Evolutionary conservation across 2,329 filamentous ascomycete genomes (phyloP), one percentile per base, ranked within the genome.

Genomic region (Colletotrichum magnum): DNA sequence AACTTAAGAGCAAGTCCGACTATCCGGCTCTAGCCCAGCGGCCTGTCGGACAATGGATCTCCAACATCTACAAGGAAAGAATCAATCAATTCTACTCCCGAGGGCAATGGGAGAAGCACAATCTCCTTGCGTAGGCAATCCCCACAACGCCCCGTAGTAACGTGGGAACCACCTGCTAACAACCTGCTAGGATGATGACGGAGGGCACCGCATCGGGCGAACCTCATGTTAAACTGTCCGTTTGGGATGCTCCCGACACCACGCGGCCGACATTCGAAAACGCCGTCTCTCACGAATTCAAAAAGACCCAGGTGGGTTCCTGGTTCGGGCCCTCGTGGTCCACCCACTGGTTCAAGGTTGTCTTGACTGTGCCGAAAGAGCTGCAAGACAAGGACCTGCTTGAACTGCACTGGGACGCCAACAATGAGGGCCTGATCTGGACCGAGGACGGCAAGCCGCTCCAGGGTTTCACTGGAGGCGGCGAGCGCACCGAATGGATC

Each of bases 361-460:
- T 91, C 65, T 83, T 99, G 71, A 93, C 89, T 5, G 87, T 98
- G 15, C 95, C 96, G 7, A 78, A 89, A 64, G 84, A 93, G 13
- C 88, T 98, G 75, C 83, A 81, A 28, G 83, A 94, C 72, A 94
- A 96, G 75, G 90, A 95, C 73, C 90, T 93, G 54, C 86, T 99
- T n/a, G 95, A 98, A 81, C 90, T 98, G 67, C 94, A 97, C 76
- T 99, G 96, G 95, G 95, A 99, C 81, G 92, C 93, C 45, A 92
- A 94, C 83, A 97, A 94, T 74, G 96, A 99, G 82, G 96, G 93
- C n/a, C 84, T 98, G 80, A 89, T 99, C 52, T 99, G 95, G 94
- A 93, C 92, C 0, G 90, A 95, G 69, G 89, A 97, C 71, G 96
- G 96, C n/a, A 89, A 93, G 69, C 94, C 95, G 3, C 85, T 98